Evolutionary conservation across 2,329 filamentous ascomycete genomes (phyloP).

Genomic region (Curvularia hawaiiensis): DNA sequence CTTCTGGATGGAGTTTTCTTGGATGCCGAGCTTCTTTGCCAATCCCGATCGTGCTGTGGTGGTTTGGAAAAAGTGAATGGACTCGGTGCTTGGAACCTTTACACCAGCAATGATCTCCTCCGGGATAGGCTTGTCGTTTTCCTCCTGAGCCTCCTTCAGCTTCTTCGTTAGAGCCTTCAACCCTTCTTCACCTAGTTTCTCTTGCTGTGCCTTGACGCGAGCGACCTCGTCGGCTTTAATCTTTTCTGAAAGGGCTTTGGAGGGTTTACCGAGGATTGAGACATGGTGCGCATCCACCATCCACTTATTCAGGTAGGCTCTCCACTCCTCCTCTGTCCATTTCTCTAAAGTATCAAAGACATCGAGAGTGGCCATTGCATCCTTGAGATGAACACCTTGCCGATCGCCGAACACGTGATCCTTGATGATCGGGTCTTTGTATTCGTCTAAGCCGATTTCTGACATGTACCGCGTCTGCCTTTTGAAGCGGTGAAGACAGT

Average conservation of each 20-base stretch:
- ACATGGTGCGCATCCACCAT: slow-evolving; percentile 84
- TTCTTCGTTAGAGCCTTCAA: slow-evolving; percentile 74
- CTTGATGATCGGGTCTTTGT: slow-evolving; percentile 83
- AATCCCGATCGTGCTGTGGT: slow-evolving; percentile 81
- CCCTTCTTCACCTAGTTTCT: slow-evolving; percentile 80
- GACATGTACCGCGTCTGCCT: slow-evolving; percentile 83
- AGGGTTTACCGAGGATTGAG: slow-evolving; percentile 87
- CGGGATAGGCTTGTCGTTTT: slow-evolving; percentile 89
- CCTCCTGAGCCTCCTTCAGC: slow-evolving; percentile 81
- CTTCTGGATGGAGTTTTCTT: slow-evolving; percentile 73
- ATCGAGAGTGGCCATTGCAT: slow-evolving; percentile 48
- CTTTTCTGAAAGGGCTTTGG: slow-evolving; percentile 75
- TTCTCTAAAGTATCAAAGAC: slow-evolving; percentile 71
- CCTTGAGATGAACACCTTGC: slow-evolving; percentile 65
- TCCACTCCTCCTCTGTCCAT: slow-evolving; percentile 88
- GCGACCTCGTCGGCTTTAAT: slow-evolving; percentile 81
- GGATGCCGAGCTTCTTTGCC: slow-evolving; percentile 71
- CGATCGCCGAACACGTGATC: slow-evolving; percentile 90
- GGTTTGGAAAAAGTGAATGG: slow-evolving; percentile 93
- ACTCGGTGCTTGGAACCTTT: slow-evolving; percentile 81
- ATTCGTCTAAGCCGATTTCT: slow-evolving; percentile 80
- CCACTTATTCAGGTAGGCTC: slow-evolving; percentile 80
- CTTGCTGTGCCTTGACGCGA: slow-evolving; percentile 77
- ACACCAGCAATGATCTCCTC: slow-evolving; percentile 79
- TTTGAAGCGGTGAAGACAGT: slow-evolving; percentile 82